Percentiles rank a stretch among this genome's conserved stretches.
Evolutionary conservation across 257 asterid genomes (phyloP).

Genomic region (Pogostemon cablin): DNA sequence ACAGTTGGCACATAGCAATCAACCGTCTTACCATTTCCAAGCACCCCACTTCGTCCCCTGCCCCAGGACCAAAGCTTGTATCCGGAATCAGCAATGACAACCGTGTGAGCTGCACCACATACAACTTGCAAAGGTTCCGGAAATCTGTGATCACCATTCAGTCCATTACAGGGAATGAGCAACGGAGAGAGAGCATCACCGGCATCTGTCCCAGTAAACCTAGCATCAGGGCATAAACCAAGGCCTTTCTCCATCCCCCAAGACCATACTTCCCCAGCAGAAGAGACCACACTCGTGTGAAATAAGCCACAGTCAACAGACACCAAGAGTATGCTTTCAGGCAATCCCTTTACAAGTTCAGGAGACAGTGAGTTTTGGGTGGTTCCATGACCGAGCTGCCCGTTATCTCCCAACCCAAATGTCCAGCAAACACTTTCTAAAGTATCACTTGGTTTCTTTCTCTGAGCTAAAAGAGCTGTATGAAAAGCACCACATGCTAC

Average conservation of each 20-base stretch:
- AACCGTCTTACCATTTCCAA: slow-evolving; percentile 61
- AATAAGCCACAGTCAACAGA: slow-evolving; percentile 87
- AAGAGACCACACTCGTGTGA: slow-evolving; percentile 79
- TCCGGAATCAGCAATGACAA: slow-evolving; percentile 70
- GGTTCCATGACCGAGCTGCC: slow-evolving; percentile 94
- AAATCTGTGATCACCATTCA: slow-evolving; percentile 43
- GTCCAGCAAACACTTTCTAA: slow-evolving; percentile 82
- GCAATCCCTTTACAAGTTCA: slow-evolving; percentile 60
- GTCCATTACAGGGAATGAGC: slow-evolving; percentile 45
- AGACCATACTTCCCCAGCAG: slow-evolving; percentile 87
- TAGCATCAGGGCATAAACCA: slow-evolving; percentile 85
- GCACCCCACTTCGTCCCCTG: slow-evolving; percentile 88
- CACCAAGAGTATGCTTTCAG: slow-evolving; percentile 48
- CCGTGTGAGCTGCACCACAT: slow-evolving; percentile 97
- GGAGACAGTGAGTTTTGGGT: slow-evolving; percentile 59
- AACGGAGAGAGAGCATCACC: slow-evolving; percentile 86
- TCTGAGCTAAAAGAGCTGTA: slow-evolving; percentile 69
- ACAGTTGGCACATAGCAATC: slow-evolving; percentile 59
- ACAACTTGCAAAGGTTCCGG: slow-evolving; percentile 63
- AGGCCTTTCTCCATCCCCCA: slow-evolving; percentile 99
- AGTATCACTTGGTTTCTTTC: slow-evolving; percentile 50
- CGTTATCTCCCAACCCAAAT: slow-evolving; percentile 87
- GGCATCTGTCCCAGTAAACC: slow-evolving; percentile 62
- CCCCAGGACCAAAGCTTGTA: slow-evolving; percentile 94
- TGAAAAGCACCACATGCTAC: slow-evolving; percentile 86